phyloP scores from a whole-genome alignment of 2,329 filamentous ascomycete species.

The Aspergillus felis region DNA sequence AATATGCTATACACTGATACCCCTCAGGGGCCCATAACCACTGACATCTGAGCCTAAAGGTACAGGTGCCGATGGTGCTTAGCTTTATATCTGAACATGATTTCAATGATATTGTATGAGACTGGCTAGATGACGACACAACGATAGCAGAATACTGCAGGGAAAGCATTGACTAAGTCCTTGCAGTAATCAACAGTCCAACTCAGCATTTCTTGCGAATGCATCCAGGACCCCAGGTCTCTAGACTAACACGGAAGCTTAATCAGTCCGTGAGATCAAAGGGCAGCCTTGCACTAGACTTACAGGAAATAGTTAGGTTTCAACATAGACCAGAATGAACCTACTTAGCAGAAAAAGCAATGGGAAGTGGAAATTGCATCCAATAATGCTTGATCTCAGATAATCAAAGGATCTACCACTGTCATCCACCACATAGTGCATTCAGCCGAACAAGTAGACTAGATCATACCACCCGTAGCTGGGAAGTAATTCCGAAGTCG shows the following conservation, averaged over 20 bases:
- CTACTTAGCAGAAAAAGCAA: background rate
- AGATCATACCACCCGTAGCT: background rate
- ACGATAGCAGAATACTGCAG: background rate
- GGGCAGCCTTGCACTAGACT: background rate
- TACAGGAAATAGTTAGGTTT: background rate
- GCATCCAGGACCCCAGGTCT: background rate
- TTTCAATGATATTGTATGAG: background rate
- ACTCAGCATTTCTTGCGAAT: background rate
- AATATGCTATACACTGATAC: background rate
- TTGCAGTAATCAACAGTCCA: background rate
- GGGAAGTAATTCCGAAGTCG: background rate
- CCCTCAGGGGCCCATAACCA: background rate
- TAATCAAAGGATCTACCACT: background rate
- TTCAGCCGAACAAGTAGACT: background rate
- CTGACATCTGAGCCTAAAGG: background rate
- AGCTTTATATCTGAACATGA: background rate
- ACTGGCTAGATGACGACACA: background rate
- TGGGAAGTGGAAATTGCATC: background rate
- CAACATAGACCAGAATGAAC: background rate
- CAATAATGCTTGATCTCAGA: background rate
- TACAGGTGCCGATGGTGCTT: background rate
- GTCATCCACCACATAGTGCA: background rate
- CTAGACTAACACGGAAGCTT: background rate
- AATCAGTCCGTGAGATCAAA: background rate
- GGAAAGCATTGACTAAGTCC: background rate